Evolutionary conservation across 75 land plant species (phyloP).

Genomic region (Larix kaempferi): DNA sequence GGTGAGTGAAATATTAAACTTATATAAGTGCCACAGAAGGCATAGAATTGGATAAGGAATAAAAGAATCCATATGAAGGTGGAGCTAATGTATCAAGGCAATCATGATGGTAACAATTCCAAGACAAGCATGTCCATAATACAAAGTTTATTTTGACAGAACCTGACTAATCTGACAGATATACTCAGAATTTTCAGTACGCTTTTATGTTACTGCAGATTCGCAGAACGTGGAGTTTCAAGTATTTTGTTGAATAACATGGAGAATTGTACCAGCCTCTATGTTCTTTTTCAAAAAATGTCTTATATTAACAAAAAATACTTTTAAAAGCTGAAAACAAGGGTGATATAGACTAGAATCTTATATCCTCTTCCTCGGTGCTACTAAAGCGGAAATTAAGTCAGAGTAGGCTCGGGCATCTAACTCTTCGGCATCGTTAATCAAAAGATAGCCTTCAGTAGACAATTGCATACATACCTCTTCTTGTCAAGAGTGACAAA

Average conservation of each 20-base stretch:
- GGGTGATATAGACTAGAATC: too few species aligned
- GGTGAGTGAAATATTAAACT: not conserved
- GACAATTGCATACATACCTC: too few species aligned
- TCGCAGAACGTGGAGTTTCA: not conserved
- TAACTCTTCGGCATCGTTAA: too few species aligned
- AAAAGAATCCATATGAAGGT: not conserved
- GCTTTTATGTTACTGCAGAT: not conserved
- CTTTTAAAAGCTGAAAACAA: too few species aligned
- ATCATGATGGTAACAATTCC: not conserved
- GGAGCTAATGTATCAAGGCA: not conserved
- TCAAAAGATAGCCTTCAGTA: too few species aligned
- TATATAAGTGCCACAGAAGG: not conserved
- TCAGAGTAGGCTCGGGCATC: too few species aligned
- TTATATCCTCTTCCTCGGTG: too few species aligned
- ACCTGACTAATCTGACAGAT: not conserved
- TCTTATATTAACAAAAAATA: too few species aligned
- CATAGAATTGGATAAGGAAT: not conserved
- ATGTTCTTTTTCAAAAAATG: not conserved
- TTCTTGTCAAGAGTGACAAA: too few species aligned
- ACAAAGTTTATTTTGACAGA: not conserved
- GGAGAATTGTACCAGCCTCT: not conserved
- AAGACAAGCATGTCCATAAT: not conserved
- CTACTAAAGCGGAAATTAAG: too few species aligned
- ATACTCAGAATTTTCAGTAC: not conserved
- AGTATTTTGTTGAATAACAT: not conserved